Percentiles rank a stretch among this genome's conserved stretches.
Evolutionary conservation across 371 early-diverging fungal species (phyloP).

Genomic region (Coemansia sp.): DNA sequence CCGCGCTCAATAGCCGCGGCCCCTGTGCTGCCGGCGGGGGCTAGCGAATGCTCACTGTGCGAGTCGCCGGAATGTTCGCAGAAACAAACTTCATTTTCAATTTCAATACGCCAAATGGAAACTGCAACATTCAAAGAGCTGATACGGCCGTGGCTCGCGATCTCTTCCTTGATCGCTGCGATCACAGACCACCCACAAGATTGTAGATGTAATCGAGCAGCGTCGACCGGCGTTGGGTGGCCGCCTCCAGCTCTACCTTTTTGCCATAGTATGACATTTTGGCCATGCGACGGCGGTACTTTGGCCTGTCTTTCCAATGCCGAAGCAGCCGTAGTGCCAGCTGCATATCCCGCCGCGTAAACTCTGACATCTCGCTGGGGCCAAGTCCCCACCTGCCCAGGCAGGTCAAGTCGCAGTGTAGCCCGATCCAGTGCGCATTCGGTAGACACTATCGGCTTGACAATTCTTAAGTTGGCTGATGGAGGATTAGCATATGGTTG

Average conservation of each 20-base stretch:
- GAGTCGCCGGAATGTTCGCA: slow-evolving; percentile 11
- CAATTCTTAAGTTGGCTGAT: background rate
- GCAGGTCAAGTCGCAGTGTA: slow-evolving; percentile 28
- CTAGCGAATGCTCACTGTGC: slow-evolving; percentile 5
- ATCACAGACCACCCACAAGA: background rate
- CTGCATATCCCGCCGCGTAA: slow-evolving; percentile 25
- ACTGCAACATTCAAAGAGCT: background rate
- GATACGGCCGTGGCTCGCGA: no score
- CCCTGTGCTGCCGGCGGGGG: background rate
- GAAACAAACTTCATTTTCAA: slow-evolving; percentile 12
- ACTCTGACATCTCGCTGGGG: slow-evolving; percentile 15
- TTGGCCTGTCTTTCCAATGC: slow-evolving; percentile 12
- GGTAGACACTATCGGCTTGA: slow-evolving; percentile 9
- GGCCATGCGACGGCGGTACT: slow-evolving; percentile 29
- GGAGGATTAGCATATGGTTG: background rate
- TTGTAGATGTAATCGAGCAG: slow-evolving; percentile 16
- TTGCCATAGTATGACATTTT: slow-evolving; percentile 42
- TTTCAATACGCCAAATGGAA: background rate
- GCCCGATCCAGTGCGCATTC: slow-evolving; percentile 33
- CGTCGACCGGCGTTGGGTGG: slow-evolving; percentile 28
- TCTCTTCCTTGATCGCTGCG: background rate
- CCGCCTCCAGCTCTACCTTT: slow-evolving; percentile 39
- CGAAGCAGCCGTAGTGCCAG: slow-evolving; percentile 24
- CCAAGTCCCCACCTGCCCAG: slow-evolving; percentile 38
- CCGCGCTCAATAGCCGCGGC: slow-evolving; percentile 27